A percentile compares a stretch with the other conserved stretches of the same genome.
Evolutionary conservation across 2,329 filamentous ascomycete genomes (phyloP).

Genomic region (Furcasterigmium furcatum): DNA sequence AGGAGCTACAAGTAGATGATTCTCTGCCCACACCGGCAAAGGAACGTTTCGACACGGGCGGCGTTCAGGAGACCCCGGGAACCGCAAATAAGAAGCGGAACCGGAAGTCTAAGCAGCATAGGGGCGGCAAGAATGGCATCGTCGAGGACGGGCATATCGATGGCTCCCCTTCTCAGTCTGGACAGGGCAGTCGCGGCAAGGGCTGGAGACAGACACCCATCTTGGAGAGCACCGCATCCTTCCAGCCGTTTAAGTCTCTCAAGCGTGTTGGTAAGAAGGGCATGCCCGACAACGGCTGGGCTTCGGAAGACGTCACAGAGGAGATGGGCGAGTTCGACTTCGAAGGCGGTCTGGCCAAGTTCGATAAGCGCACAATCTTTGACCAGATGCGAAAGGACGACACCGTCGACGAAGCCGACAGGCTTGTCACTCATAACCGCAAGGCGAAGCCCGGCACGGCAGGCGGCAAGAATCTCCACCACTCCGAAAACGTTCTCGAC

Average conservation of each 20-base stretch:
- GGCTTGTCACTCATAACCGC: conserved; percentile 88
- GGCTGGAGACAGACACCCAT: conserved; percentile 61
- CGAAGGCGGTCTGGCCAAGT: conserved; percentile 82
- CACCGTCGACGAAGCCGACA: conserved; percentile 80
- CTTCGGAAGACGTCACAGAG: conserved; percentile 92
- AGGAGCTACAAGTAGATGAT: conserved; percentile 17
- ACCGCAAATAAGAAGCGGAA: conserved; percentile 20
- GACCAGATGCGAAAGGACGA: conserved; percentile 89
- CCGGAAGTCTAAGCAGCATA: conserved; percentile 22
- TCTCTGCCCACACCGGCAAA: conserved; percentile 13
- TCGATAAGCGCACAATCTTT: conserved; percentile 90
- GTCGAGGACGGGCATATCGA: conserved; percentile 12
- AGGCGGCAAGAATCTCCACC: conserved; percentile 86
- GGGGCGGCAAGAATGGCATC: conserved; percentile 20
- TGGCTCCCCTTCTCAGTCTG: conserved; percentile 8
- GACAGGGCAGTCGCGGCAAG: conserved; percentile 34
- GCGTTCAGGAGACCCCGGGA: conserved; percentile 16
- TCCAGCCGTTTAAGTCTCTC: conserved; percentile 59
- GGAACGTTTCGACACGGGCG: conserved; percentile 18
- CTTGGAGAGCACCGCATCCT: conserved; percentile 56
- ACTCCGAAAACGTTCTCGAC: conserved; percentile 87
- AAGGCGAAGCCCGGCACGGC: conserved; percentile 64
- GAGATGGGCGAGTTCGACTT: conserved; percentile 96
- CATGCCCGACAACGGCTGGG: conserved; percentile 74
- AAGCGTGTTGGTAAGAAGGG: conserved; percentile 52